Conservation (phyloP, 2,329 filamentous ascomycete genomes). For the Diaporthe aspalathi region DNA sequence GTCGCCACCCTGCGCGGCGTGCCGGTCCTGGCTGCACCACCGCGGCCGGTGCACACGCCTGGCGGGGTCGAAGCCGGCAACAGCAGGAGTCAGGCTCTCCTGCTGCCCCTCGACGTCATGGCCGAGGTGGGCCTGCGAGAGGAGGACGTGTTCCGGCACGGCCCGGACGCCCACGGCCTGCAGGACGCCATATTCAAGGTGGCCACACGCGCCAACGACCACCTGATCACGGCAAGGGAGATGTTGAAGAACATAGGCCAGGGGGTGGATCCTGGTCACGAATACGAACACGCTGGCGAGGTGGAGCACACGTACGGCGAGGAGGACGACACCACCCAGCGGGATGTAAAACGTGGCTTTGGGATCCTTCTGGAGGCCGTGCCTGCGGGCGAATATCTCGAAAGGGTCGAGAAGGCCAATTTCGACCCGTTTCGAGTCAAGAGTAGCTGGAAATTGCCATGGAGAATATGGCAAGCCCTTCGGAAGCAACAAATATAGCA, state of each 20-base stretch:
- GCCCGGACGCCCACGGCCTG: slow-evolving; percentile 81
- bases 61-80: slow-evolving; percentile 51
- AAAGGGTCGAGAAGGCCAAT: slow-evolving; percentile 80
- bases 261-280: slow-evolving; percentile 81
- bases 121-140: slow-evolving; percentile 82
- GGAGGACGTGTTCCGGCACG: slow-evolving; percentile 87
- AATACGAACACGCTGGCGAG: slow-evolving; percentile 88
- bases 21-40: slow-evolving; percentile 85
- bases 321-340: slow-evolving; percentile 51
- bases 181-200: slow-evolving; percentile 92
- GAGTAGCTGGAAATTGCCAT: slow-evolving; percentile 85
- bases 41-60: slow-evolving; percentile 61
- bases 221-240: slow-evolving; percentile 91
- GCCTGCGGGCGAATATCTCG: slow-evolving; percentile 81
- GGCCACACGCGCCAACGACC: slow-evolving; percentile 93
- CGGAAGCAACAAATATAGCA: slow-evolving; percentile 60
- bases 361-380: slow-evolving; percentile 84
- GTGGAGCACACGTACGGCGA: slow-evolving; percentile 69
- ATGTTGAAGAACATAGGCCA: slow-evolving; percentile 86
- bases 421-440: slow-evolving; percentile 83
- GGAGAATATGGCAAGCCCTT: slow-evolving; percentile 71
- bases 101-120: slow-evolving; percentile 91
- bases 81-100: slow-evolving; percentile 64
- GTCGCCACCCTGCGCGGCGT: slow-evolving; percentile 86
- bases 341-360: slow-evolving; percentile 72